phyloP scores from a whole-genome alignment of 2,329 filamentous ascomycete species.

The Trichoderma sp. region DNA sequence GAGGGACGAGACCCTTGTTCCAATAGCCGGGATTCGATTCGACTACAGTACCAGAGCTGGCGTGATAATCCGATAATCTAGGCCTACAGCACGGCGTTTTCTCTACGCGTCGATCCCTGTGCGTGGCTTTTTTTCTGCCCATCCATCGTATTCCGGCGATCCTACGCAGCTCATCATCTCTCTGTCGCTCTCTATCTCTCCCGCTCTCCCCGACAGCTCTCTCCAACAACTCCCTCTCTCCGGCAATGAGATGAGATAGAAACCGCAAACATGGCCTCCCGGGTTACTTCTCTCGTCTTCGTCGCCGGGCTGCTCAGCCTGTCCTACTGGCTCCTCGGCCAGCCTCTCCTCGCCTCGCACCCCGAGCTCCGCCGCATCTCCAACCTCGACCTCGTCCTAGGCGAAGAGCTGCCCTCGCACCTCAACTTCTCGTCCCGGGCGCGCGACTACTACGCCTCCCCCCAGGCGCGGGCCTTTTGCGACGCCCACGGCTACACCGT shows the following conservation, averaged over 20 bases:
- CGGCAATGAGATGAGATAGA: not conserved
- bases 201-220: not conserved
- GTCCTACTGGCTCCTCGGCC: slow-evolving; percentile 22
- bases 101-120: not conserved
- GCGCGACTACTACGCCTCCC: slow-evolving; percentile 31
- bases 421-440: slow-evolving; percentile 27
- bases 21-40: not conserved
- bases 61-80: not conserved
- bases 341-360: slow-evolving; percentile 22
- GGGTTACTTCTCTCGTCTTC: slow-evolving; percentile 4
- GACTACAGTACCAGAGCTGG: not conserved
- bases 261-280: not conserved
- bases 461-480: slow-evolving; percentile 30
- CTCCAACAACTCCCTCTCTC: not conserved
- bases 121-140: not conserved
- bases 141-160: too few relatives aligned
- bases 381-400: slow-evolving; percentile 24
- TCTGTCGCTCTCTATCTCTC: too few relatives aligned
- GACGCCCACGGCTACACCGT: slow-evolving; percentile 33
- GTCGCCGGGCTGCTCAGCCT: slow-evolving; percentile 12
- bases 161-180: too few relatives aligned
- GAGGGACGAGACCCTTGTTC: not conserved
- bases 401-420: slow-evolving; percentile 22
- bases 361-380: slow-evolving; percentile 24
- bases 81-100: not conserved